A percentile compares a stretch with the other conserved stretches of the same genome.
These are phyloP conservation scores for Mycena floridula DNA, from an alignment of 768 basidiomycete genomes.

Conservation along the genomic window DNA sequence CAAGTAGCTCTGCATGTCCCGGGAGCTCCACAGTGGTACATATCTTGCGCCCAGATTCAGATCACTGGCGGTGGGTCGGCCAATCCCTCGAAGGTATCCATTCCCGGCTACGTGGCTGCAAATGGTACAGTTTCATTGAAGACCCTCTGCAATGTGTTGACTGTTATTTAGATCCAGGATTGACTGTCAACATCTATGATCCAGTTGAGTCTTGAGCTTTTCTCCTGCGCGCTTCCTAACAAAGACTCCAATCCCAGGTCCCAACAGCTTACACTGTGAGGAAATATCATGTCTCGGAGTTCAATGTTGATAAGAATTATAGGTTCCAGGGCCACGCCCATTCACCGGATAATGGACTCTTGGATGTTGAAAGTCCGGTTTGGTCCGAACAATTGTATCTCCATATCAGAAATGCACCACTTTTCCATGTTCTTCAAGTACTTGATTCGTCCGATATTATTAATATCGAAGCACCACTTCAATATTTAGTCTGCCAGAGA, in stretches of 20 bases:
- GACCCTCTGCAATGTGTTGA: background rate
- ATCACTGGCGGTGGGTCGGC: constrained; percentile 34
- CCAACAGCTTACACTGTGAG: constrained; percentile 22
- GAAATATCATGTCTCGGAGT: too few relatives aligned
- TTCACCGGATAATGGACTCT: background rate
- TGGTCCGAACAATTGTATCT: too few relatives aligned
- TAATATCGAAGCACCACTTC: too few relatives aligned
- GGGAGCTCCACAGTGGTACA: constrained; percentile 36
- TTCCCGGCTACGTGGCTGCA: constrained; percentile 33
- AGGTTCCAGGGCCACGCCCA: background rate
- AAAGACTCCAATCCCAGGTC: too few relatives aligned
- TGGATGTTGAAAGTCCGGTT: too few relatives aligned
- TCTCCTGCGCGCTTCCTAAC: too few relatives aligned
- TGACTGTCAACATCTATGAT: constrained; percentile 20
- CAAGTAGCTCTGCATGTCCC: constrained; percentile 35
- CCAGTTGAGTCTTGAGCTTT: too few relatives aligned
- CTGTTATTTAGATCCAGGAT: constrained; percentile 14
- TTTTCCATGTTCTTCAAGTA: too few relatives aligned
- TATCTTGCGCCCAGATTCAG: constrained; percentile 37
- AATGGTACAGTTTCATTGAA: constrained; percentile 10
- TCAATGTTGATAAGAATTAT: too few relatives aligned
- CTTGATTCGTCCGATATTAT: too few relatives aligned
- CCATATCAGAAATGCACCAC: too few relatives aligned
- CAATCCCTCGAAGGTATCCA: constrained; percentile 33
- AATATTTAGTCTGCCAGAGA: too few relatives aligned